Evolutionary conservation across 2,329 filamentous ascomycete species (phyloP).

Genomic region (Fusarium clavum): DNA sequence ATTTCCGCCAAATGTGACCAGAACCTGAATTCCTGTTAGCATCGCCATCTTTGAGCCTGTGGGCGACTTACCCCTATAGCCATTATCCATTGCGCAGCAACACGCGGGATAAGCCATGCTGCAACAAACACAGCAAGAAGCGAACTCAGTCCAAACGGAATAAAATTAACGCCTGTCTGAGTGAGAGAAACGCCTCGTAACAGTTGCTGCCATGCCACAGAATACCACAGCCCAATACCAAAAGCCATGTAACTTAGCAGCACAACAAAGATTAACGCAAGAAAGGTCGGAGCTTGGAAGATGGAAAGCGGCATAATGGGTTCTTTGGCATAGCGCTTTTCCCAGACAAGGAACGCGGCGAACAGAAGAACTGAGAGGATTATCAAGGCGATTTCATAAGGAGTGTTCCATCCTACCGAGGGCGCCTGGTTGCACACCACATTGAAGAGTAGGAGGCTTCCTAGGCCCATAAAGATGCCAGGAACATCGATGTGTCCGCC

Average conservation of each 20-base stretch:
- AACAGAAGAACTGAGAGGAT: constrained; percentile 50
- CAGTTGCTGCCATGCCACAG: constrained; percentile 57
- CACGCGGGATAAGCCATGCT: constrained; percentile 59
- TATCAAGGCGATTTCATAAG: constrained; percentile 56
- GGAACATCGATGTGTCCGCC: constrained; percentile 43
- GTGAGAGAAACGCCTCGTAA: constrained; percentile 55
- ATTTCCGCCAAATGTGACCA: constrained; percentile 1
- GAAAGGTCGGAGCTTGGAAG: constrained; percentile 58
- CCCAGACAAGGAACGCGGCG: constrained; percentile 55
- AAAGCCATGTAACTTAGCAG: constrained; percentile 61
- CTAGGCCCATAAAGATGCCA: constrained; percentile 48
- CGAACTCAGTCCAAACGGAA: constrained; percentile 11
- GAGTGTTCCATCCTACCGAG: constrained; percentile 56
- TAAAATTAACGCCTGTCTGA: neutral
- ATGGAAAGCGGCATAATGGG: constrained; percentile 61
- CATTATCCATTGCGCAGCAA: constrained; percentile 61
- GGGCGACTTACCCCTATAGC: constrained; percentile 52
- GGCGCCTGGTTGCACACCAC: constrained; percentile 64
- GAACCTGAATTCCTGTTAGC: neutral
- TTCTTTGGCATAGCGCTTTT: constrained; percentile 51
- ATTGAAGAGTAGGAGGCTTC: constrained; percentile 59
- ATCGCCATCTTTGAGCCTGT: no score
- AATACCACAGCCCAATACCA: constrained; percentile 62
- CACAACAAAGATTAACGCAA: constrained; percentile 56
- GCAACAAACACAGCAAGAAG: constrained; percentile 16